Evolutionary conservation across 345 rosid genomes (phyloP), one percentile per base, ranked within the genome.

Genomic region (Gynandropsis gynandra): DNA sequence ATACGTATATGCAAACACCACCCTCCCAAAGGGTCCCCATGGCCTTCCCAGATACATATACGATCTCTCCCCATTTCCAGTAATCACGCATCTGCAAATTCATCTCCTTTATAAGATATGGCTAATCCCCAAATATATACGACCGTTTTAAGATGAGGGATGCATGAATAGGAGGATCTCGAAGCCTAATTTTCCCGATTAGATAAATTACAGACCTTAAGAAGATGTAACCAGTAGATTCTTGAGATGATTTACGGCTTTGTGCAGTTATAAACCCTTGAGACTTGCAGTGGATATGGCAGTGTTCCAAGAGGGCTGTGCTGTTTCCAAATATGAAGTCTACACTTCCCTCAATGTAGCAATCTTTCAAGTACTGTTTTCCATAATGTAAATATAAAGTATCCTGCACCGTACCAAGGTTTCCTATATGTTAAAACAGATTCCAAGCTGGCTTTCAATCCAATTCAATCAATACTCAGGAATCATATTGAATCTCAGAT

Each of bases 311-410:
- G 15, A 88, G 82, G 9, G 97, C 87, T 0, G 95, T 88, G 61
- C 94, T 93, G 54, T 93, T 93, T 59, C 97, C 99, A 41, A 93
- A 92, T 50, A 88, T 88, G 75, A 88, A 85, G 76, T 88, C 98
- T 41, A 85, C 90, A 1, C 90, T 80, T 60, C 99, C 99, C 49
- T 92, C 99, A 2, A 88, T 64, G 24, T 92, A 92, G 59, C 95
- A 92, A 62, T 83, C 88, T 72, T 79, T 85, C 58, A 93, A 60
- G 59, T 85, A 88, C 32, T 88, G 97, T 67, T 78, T 93, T 50
- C 99, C 99, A 47, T 85, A 43, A 63, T 93, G 99, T 67, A 93
- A 68, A 70, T 88, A 92, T 43, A 93, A 73, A 5, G 99, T 93
- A 70, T 88, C 99, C 94, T 88, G 80, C 64, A 56, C 38, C 39